A percentile compares a stretch with the other conserved stretches of the same genome.
Conservation (phyloP, 2,329 filamentous ascomycete genomes). For the Anisogramma anomala region DNA sequence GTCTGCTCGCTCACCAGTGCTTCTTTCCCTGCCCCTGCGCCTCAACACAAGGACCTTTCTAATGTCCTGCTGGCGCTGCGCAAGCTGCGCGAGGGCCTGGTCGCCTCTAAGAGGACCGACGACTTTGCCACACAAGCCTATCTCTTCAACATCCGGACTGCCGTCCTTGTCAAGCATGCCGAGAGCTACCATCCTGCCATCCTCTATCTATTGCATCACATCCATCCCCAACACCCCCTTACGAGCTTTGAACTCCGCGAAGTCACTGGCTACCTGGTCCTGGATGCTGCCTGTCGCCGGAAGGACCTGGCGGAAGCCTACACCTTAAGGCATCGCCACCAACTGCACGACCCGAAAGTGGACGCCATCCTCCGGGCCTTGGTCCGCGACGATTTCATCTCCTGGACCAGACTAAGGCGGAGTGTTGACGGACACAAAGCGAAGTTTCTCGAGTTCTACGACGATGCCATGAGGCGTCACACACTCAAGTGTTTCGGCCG, state of each 20-base stretch:
- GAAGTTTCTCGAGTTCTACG: slow-evolving; percentile 70
- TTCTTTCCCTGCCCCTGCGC: slow-evolving; percentile 9
- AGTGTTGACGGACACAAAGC: slow-evolving; percentile 71
- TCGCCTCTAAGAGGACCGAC: slow-evolving; percentile 64
- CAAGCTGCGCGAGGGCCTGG: slow-evolving; percentile 82
- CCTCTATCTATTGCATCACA: slow-evolving; percentile 59
- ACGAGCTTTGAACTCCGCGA: slow-evolving; percentile 64
- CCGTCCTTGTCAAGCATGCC: slow-evolving; percentile 68
- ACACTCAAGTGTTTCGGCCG: slow-evolving; percentile 78
- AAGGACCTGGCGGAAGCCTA: slow-evolving; percentile 64
- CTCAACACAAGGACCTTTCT: slow-evolving; percentile 47
- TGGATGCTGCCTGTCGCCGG: slow-evolving; percentile 81
- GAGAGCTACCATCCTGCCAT: slow-evolving; percentile 87
- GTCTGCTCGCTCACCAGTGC: background rate
- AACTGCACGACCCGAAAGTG: slow-evolving; percentile 55
- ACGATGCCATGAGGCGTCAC: slow-evolving; percentile 60
- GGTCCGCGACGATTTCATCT: slow-evolving; percentile 69
- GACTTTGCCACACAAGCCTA: slow-evolving; percentile 81
- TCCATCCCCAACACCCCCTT: slow-evolving; percentile 59
- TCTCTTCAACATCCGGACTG: slow-evolving; percentile 78
- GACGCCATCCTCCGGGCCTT: slow-evolving; percentile 58
- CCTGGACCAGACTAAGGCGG: slow-evolving; percentile 60
- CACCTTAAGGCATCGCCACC: slow-evolving; percentile 48
- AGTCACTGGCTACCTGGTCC: slow-evolving; percentile 66
- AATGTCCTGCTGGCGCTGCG: slow-evolving; percentile 73